Evolutionary conservation across 345 rosid genomes (phyloP), one percentile per base, ranked within the genome.

Genomic region (Corchorus olitorius): DNA sequence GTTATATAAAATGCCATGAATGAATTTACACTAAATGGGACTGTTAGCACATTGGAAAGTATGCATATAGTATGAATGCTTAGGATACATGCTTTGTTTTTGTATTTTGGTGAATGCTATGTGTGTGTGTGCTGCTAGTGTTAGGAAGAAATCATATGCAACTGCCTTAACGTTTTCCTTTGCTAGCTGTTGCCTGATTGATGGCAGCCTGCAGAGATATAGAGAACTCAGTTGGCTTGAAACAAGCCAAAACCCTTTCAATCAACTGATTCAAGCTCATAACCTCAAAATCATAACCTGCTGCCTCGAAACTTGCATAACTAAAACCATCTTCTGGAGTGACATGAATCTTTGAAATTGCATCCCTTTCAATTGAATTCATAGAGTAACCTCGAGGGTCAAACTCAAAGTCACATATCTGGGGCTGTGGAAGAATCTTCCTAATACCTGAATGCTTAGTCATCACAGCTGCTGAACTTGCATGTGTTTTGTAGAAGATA

Each of bases 331-430:
- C 99, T 72, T 93, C 99, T 9, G 98, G 97, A 3, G 98, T 96
- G 34, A 96, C 87, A 72, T 96, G 99, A 65, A 96, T 91, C 0
- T 98, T 96, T 20, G 99, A 96, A 50, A 92, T 82, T 0, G 97
- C 94, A 77, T 75, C 87, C 41, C 87, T 86, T 84, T 96, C 98
- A n/a, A 96, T 81, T 4, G 93, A 79, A 81, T 96, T 96, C 99
- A 96, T 96, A 5, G 99, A 96, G 87, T 96, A 96, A 56, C 99
- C 99, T 54, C 99, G 93, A 1, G 99, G 97, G 19, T 96, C 98
- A 74, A 96, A 96, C 59, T 93, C 94, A 80, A 93, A 93, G 80
- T 93, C 99, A 14, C 99, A 96, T 69, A 96, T 96, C 64, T 83
- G 80, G n/a, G 99, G 92, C 14, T 85, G 54, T 0, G 97, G 94